These are phyloP conservation scores for Rhizoctonia solani DNA, from an alignment of 1,284 basidiomycete species.

Conservation along the genomic window DNA sequence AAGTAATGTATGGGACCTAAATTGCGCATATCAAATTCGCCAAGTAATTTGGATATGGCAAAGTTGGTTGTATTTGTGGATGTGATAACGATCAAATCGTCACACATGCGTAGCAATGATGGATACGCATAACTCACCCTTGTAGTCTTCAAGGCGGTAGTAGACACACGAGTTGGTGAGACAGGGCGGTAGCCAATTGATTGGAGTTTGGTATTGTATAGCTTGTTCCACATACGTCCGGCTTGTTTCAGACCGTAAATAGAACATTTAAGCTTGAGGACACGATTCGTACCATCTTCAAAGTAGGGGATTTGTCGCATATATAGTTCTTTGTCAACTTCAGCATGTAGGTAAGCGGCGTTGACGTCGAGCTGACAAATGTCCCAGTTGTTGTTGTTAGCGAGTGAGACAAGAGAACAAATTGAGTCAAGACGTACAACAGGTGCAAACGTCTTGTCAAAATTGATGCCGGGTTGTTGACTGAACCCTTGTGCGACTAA, in stretches of 20 bases:
- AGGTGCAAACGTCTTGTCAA: conserved; percentile 48
- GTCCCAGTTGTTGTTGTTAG: conserved; percentile 44
- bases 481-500: no score
- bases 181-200: neutral
- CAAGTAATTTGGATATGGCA: neutral
- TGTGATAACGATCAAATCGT: neutral
- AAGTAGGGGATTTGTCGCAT: conserved; percentile 38
- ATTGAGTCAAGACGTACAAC: conserved; percentile 47
- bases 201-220: neutral
- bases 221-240: neutral
- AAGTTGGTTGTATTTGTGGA: no score
- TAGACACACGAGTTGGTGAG: neutral
- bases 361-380: conserved; percentile 52
- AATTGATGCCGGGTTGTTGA: no score
- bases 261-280: neutral
- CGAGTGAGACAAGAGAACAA: conserved; percentile 47
- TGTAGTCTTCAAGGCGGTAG: neutral
- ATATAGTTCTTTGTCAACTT: conserved; percentile 38
- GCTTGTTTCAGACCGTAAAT: conserved; percentile 7
- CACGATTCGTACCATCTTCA: neutral
- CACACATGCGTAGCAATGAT: neutral
- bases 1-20: neutral
- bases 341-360: conserved; percentile 45
- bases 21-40: neutral
- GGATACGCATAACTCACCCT: no score